Base-by-base conservation (phyloP, 2,329 filamentous ascomycete species). In the Tolypocladium tropicale region DNA sequence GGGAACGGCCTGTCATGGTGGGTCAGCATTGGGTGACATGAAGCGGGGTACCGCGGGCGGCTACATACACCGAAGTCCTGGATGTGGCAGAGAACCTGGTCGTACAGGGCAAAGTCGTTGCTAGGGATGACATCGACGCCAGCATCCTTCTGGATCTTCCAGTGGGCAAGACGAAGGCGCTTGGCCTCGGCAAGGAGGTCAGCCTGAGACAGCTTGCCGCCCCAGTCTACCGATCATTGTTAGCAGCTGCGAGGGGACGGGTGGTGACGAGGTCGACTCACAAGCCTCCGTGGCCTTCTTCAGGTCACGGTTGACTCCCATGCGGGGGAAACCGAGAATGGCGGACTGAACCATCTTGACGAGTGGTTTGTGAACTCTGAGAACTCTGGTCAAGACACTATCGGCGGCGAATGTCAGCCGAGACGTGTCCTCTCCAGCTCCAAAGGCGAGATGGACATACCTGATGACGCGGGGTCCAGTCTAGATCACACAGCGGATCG, bases 261-360 rank as follows among this genome's bases (percentile, higher is more conserved):
- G 52, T 36, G 53, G 28, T 39, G 79, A 50, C 41, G 21, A 14
- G 39, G 52, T n/a, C 28, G 43, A 78, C 78, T 71, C 65, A 81
- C 79, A 99, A 75, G 93, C 90, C 79, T 99, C 94, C 65, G 92
- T 99, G 72, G 94, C 94, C 86, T 99, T 99, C 88, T 99, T 99
- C 75, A 99, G 86, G 83, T 99, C 94, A 86, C 94, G 91, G 79
- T 95, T 89, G 70, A 84, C 89, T 78, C 94, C 94, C 90, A 97
- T 96, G 73, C 94, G 93, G 76, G 94, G 94, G 85, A 99, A 99
- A 79, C 94, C 94, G 76, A 99, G 88, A 76, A 99, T 83, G 66
- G 94, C 79, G 64, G 81, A 84, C 71, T 83, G 78, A 73, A 84
- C 81, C 81, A 84, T 84, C 60, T 72, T 81, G 72, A 62, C 66